These are phyloP conservation scores for Cyclostephanos tholiformis DNA, from an alignment of 108 stramenopile genomes.

Conservation along the genomic window DNA sequence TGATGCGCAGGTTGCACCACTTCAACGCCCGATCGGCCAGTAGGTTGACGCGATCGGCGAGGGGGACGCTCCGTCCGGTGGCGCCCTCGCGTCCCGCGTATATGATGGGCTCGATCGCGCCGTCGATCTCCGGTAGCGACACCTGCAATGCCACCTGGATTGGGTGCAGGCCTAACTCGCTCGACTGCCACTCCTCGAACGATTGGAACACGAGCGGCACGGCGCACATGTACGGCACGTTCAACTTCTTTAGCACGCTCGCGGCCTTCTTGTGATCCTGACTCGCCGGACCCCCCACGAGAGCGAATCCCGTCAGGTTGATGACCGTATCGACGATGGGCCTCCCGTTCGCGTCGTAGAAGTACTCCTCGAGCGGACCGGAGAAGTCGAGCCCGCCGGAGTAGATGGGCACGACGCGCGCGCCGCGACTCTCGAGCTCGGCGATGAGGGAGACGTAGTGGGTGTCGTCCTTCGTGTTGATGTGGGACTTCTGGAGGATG, in stretches of 20 bases:
- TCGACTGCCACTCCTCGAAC: constrained; percentile 97
- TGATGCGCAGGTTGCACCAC: constrained; percentile 84
- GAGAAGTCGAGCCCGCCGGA: constrained; percentile 97
- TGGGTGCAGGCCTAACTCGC: constrained; percentile 95
- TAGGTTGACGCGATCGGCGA: constrained; percentile 94
- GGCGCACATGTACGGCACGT: constrained; percentile 95
- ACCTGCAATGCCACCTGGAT: constrained; percentile 97
- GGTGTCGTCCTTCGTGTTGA: constrained; percentile 97
- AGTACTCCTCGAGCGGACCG: constrained; percentile 95
- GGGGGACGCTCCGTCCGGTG: constrained; percentile 92
- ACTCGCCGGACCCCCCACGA: constrained; percentile 95
- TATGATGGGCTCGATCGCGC: constrained; percentile 97
- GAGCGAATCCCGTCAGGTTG: constrained; percentile 96
- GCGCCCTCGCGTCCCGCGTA: constrained; percentile 96
- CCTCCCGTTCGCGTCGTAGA: constrained; percentile 76
- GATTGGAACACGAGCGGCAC: constrained; percentile 98
- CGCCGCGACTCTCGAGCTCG: constrained; percentile 93
- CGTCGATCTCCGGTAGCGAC: constrained; percentile 96
- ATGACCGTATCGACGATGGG: constrained; percentile 92
- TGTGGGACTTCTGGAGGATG: constrained; percentile 97
- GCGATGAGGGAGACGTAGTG: constrained; percentile 96
- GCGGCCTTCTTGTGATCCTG: constrained; percentile 97
- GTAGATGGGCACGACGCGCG: constrained; percentile 90
- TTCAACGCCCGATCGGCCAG: constrained; percentile 93
- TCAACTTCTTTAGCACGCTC: constrained; percentile 82